phyloP scores from a whole-genome alignment of 2,329 filamentous ascomycete species.

The Epichloe sibirici region DNA sequence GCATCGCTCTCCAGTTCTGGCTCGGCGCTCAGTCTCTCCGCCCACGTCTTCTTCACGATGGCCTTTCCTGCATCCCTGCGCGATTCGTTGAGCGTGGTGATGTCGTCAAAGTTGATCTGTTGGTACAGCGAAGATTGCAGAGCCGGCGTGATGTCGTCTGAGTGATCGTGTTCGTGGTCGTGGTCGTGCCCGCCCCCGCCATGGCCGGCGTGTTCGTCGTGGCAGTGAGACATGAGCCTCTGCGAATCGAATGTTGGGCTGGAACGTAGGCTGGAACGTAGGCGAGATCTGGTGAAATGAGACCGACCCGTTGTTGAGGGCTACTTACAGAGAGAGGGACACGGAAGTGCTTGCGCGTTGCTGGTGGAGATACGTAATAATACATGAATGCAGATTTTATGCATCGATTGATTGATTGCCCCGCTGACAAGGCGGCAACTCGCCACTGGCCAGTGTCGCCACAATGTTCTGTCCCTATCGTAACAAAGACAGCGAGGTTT shows the following conservation, averaged over 20 bases:
- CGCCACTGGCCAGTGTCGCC: too few relatives aligned
- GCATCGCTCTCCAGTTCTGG: conserved; percentile 76
- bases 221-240: conserved; percentile 32
- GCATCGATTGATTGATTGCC: too few relatives aligned
- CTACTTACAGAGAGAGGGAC: too few relatives aligned
- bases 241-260: neutral
- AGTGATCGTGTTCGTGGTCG: conserved; percentile 66
- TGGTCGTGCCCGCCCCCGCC: conserved; percentile 38
- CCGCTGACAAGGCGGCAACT: too few relatives aligned
- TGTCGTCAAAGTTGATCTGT: conserved; percentile 78
- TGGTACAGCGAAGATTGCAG: conserved; percentile 84
- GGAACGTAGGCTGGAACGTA: too few relatives aligned
- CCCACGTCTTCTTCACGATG: conserved; percentile 85
- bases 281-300: too few relatives aligned
- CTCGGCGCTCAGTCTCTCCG: conserved; percentile 55
- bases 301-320: too few relatives aligned
- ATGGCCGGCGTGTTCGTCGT: conserved; percentile 41
- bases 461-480: too few relatives aligned
- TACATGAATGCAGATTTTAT: too few relatives aligned
- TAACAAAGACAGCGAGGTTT: too few relatives aligned
- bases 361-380: too few relatives aligned
- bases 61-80: conserved; percentile 53
- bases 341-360: too few relatives aligned
- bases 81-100: conserved; percentile 77
- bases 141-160: conserved; percentile 83